Evolutionary conservation across 164 flowering plant species (phyloP).

Genomic region (Stephania yunnanensis): DNA sequence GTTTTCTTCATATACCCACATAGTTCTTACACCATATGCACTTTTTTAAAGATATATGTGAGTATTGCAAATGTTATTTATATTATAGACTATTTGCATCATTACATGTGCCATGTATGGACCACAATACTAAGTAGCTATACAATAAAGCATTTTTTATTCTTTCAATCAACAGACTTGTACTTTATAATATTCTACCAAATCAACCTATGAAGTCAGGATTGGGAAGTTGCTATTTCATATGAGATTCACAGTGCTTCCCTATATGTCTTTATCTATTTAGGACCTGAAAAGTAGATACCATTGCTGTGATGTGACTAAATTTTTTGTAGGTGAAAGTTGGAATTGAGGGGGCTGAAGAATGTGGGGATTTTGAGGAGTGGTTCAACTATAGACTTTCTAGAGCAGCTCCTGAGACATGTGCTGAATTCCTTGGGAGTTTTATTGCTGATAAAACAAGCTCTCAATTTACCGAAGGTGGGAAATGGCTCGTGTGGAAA

Average conservation of each 20-base stretch:
- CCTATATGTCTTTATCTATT: no score
- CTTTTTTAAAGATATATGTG: no score
- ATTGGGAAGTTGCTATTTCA: not conserved
- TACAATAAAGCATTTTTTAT: not conserved
- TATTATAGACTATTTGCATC: no score
- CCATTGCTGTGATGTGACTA: not conserved
- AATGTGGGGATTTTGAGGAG: conserved; percentile 90
- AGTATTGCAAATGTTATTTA: no score
- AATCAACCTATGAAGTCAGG: not conserved
- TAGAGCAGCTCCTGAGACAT: conserved; percentile 97
- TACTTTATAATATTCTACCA: not conserved
- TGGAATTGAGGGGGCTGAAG: conserved; percentile 82
- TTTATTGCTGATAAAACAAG: conserved; percentile 76
- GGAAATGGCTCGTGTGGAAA: conserved; percentile 98
- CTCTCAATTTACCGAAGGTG: conserved; percentile 67
- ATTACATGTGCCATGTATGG: no score
- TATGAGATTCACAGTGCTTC: not conserved
- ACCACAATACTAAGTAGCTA: not conserved
- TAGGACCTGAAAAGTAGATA: no score
- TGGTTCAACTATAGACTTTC: conserved; percentile 96
- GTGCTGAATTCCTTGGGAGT: conserved; percentile 93
- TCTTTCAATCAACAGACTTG: not conserved
- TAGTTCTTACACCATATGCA: no score
- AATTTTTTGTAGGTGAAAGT: conserved; percentile 58
- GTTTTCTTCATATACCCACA: no score